Conservation (phyloP, 129 eudicot genomes). For the Flaveria trinervia region DNA sequence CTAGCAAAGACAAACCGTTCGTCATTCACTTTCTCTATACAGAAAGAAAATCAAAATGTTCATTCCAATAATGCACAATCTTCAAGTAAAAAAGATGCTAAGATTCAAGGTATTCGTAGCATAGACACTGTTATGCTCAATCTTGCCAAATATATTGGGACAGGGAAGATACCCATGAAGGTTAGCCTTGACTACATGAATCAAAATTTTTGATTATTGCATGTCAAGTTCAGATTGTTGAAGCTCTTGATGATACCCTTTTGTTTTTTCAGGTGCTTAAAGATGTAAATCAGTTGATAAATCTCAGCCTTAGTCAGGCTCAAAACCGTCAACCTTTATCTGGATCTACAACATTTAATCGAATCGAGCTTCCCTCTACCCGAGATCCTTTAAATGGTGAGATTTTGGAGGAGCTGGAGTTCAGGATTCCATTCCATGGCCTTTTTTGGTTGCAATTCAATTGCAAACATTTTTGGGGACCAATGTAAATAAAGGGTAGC, state of each 20-base stretch:
- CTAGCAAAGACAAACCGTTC: conserved; percentile 58
- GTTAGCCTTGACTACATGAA: conserved; percentile 39
- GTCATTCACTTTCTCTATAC: conserved; percentile 68
- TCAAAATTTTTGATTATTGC: neutral
- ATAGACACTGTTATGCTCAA: conserved; percentile 70
- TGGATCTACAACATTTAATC: conserved; percentile 86
- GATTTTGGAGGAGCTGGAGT: neutral
- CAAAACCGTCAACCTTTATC: conserved; percentile 71
- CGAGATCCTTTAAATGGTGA: conserved; percentile 85
- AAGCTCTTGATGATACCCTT: conserved; percentile 15
- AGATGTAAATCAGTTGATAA: conserved; percentile 66
- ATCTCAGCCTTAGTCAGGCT: conserved; percentile 57
- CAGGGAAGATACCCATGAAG: conserved; percentile 76
- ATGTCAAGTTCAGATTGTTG: neutral
- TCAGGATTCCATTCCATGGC: conserved; percentile 8
- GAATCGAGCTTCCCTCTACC: conserved; percentile 66
- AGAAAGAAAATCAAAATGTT: conserved; percentile 48
- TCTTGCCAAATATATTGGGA: conserved; percentile 65
- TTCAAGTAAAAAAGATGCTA: conserved; percentile 43
- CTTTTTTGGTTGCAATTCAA: conserved; percentile 5
- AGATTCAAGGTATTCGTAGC: conserved; percentile 44
- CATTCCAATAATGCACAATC: conserved; percentile 42
- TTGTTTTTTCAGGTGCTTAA: conserved; percentile 58
- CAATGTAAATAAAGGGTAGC: conserved; percentile 2
- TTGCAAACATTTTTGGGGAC: conserved; percentile 10